phyloP scores from a whole-genome alignment of 2,329 filamentous ascomycete species.

The Fusarium coffeatum region DNA sequence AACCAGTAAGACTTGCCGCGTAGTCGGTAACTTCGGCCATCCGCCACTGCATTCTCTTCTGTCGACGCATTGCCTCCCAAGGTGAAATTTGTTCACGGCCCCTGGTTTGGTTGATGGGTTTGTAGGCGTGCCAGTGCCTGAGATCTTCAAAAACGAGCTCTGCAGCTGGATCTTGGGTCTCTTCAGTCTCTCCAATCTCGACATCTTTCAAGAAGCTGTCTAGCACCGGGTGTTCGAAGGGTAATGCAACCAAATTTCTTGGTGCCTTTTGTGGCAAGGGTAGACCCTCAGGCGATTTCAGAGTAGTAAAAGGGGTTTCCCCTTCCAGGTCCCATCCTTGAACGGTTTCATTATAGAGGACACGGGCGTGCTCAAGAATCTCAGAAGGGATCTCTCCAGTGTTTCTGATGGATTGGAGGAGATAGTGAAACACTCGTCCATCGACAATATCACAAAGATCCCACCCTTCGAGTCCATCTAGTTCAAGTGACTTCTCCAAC shows the following conservation, averaged over 20 bases:
- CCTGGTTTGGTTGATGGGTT: conserved; percentile 60
- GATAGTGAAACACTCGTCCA: conserved; percentile 43
- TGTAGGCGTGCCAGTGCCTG: conserved; percentile 72
- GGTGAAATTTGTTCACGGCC: conserved; percentile 27
- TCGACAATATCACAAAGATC: conserved; percentile 3
- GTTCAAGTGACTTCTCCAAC: background rate
- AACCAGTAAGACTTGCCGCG: conserved; percentile 75
- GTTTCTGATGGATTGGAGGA: conserved; percentile 31
- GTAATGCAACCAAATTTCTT: conserved; percentile 51
- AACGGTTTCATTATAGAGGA: conserved; percentile 6
- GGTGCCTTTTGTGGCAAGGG: background rate
- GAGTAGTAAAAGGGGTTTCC: background rate
- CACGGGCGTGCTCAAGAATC: conserved; percentile 7
- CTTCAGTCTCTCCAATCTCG: conserved; percentile 50
- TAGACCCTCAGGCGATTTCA: background rate
- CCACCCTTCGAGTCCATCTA: background rate
- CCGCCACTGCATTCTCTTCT: conserved; percentile 58
- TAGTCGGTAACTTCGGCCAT: conserved; percentile 77
- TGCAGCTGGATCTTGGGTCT: conserved; percentile 39
- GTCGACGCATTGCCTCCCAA: conserved; percentile 60
- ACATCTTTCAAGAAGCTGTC: conserved; percentile 59
- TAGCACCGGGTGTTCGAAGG: conserved; percentile 61
- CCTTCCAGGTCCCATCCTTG: background rate
- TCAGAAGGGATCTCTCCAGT: background rate
- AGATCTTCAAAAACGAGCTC: conserved; percentile 59